Base-by-base conservation (phyloP, 2,329 filamentous ascomycete genomes). In the Rutstroemia sydowiana region DNA sequence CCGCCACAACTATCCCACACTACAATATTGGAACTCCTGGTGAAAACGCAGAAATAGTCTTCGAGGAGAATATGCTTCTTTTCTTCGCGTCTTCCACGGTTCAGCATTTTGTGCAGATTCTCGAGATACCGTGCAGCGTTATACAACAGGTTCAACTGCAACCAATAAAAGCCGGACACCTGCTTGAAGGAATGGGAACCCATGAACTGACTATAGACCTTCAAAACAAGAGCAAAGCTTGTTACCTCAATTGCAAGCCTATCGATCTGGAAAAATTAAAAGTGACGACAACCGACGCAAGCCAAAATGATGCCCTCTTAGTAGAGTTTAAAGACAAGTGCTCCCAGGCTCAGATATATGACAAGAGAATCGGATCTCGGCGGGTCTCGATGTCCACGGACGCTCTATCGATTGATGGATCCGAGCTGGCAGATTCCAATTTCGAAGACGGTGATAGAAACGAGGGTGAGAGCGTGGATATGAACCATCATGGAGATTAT, bases 41-140 rank as follows among this genome's bases (percentile, higher is more conserved):
- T 20, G 30, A 46, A 13, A 48, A 45, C 21, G 10, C 48, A 5
- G 39, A 46, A 16, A 26, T 54, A 9, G 26, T 48, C 21, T n/a
- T 52, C 1, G 52, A 51, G 30, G 18, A 46, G 40, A 37, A 16
- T 47, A 41, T 37, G 34, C 23, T 56, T 14, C 42, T 45, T 7
- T 11, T 56, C 5, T 48, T 31, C 23, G 36, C 48, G n/a, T 34
- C 48, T 11, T 50, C 45, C 20, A 49, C 34, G n/a, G 23, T 28
- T 21, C 10, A 50, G 14, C 32, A 42, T 8, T 52, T 54, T 21
- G 48, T 54, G 34, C 54, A 57, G 34, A 45, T 45, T 31, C 50
- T 54, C 4, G 47, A 57, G 39, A 28, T 55, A 13, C 46, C 49
- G 20, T 40, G 45, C 18, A 30, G 14, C 2, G 28, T 30, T 16